Evolutionary conservation across 768 basidiomycete species (phyloP), one percentile per base, ranked within the genome.

Genomic region (Myochromella boudieri): DNA sequence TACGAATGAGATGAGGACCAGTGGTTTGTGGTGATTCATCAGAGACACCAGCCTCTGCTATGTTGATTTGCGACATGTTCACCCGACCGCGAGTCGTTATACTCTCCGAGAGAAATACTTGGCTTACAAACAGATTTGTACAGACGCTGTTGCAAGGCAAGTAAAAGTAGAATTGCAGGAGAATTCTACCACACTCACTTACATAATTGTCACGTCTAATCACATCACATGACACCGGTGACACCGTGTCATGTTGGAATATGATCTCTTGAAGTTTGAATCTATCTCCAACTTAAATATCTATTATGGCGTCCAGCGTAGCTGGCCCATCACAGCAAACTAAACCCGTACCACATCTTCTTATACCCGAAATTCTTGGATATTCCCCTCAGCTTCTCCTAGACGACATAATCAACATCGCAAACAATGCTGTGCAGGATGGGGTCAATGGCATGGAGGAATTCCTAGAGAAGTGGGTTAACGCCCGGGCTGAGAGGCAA

Each of bases 301-400:
- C 11, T 14, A 14, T 37, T 15, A 51, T 51, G 50, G 36, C 50
- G 6, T 43, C 41, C 21, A 46, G 26, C 12, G 41, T 42, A 12
- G 22, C 40, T n/a, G 41, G 29, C 15, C n/a, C n/a, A n/a, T n/a
- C n/a, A n/a, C n/a, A n/a, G n/a, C 50, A 39, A 3, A 48, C 51
- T 6, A 47, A 47, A 8, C 20, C 53, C 22, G 56, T 61, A 8
- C 75, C 72, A 3, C 74, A 80, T 4, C 69, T 82, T 3, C 72
- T 87, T 5, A 65, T 87, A 1, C 80, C 82, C 0, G 84, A 94
- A 65, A 78, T 90, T 11, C 77, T 94, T 2, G 87, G 88, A 0
- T 93, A 92, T 58, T 83, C 88, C 0, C 91, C 91, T 0, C 87
- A 93, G 55, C 78, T 87, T 15, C 70, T 95, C 3, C 82, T 93